A percentile compares a stretch with the other conserved stretches of the same genome.
Evolutionary conservation across 2,329 filamentous ascomycete species (phyloP).

Genomic region (Chalara sp.): DNA sequence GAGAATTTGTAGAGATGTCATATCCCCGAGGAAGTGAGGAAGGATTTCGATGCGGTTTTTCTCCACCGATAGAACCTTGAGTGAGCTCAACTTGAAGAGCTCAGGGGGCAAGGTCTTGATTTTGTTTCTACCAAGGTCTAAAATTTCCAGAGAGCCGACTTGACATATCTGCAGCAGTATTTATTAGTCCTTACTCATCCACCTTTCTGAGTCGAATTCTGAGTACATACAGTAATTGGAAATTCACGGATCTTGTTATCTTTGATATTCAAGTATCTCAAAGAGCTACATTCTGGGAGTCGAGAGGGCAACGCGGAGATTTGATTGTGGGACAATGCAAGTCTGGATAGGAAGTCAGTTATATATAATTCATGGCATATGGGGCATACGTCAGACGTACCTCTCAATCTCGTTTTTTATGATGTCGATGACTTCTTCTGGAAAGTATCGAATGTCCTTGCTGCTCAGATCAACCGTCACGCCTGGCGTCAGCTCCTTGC

Average conservation of each 20-base stretch:
- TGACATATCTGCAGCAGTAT: constrained; percentile 62
- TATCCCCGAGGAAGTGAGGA: constrained; percentile 78
- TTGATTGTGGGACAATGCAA: constrained; percentile 77
- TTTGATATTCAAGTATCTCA: constrained; percentile 75
- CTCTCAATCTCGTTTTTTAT: constrained; percentile 29
- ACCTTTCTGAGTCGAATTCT: background rate
- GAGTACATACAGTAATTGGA: constrained; percentile 50
- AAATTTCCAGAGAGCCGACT: constrained; percentile 79
- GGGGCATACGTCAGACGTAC: constrained; percentile 11
- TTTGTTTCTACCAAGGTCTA: constrained; percentile 87
- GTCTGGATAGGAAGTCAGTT: constrained; percentile 38
- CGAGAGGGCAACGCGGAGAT: constrained; percentile 62
- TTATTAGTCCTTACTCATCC: constrained; percentile 8
- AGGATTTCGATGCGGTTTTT: constrained; percentile 83
- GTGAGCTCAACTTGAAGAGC: constrained; percentile 71
- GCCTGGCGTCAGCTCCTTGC: constrained; percentile 54
- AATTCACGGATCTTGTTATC: constrained; percentile 68
- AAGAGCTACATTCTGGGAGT: constrained; percentile 68
- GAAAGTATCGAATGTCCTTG: constrained; percentile 54
- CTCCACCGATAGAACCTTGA: constrained; percentile 84
- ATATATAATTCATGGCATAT: background rate
- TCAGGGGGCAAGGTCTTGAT: constrained; percentile 71
- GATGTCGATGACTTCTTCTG: constrained; percentile 30
- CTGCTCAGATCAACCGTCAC: constrained; percentile 75
- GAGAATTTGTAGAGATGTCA: constrained; percentile 81